These are phyloP conservation scores for Solanum pinnatisectum DNA, from an alignment of 257 asterid species.

Conservation along the genomic window DNA sequence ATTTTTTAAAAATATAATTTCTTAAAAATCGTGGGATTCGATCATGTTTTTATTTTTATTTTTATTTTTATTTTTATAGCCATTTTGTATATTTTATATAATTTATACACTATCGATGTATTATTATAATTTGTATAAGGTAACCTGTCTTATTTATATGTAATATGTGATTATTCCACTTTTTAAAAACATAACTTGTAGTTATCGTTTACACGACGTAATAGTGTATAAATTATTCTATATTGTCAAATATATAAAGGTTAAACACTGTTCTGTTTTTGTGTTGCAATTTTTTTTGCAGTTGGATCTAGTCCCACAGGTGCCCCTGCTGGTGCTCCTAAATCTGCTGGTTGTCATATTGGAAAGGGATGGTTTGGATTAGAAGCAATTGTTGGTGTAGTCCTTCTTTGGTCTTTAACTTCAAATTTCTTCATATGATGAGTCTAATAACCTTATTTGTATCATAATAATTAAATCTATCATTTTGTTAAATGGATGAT, in stretches of 20 bases:
- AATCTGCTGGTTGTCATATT: conserved; percentile 4
- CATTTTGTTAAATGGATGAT: not conserved
- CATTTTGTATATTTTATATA: too few relatives aligned
- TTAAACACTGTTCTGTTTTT: not conserved
- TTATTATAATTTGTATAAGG: not conserved
- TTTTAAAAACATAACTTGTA: not conserved
- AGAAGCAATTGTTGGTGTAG: conserved; percentile 6
- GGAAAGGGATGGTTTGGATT: conserved; percentile 11
- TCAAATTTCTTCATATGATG: not conserved
- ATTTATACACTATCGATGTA: too few relatives aligned
- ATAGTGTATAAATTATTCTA: not conserved
- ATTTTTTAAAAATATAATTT: too few relatives aligned
- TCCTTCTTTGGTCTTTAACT: conserved; percentile 7
- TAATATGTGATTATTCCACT: not conserved
- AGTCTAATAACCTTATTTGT: not conserved
- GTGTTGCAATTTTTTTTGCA: not conserved
- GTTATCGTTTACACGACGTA: not conserved
- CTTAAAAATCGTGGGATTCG: too few relatives aligned
- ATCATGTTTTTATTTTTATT: too few relatives aligned
- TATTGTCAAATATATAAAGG: not conserved
- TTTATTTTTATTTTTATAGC: too few relatives aligned
- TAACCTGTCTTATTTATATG: not conserved
- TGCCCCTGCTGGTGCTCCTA: conserved; percentile 4
- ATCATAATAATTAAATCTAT: not conserved
- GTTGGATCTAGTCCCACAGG: conserved; percentile 13